Conservation (phyloP, 768 basidiomycete species). For the Psilocybe cubensis region DNA sequence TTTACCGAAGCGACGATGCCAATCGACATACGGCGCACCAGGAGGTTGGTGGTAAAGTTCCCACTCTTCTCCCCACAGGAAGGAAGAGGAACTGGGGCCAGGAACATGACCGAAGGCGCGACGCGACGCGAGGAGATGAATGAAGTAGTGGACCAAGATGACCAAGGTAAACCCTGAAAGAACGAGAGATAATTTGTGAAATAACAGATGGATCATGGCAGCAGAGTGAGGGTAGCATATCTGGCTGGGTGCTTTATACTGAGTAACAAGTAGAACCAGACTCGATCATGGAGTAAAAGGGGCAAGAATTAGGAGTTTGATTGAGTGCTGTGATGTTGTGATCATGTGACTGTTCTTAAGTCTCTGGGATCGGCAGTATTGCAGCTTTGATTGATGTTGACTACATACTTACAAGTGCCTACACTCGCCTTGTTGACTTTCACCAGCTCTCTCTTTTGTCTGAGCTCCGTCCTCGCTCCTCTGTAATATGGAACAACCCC, state of each 20-base stretch:
- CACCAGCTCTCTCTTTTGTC: background rate
- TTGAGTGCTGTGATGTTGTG: background rate
- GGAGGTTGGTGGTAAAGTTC: constrained; percentile 55
- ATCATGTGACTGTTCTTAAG: constrained; percentile 1
- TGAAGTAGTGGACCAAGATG: constrained; percentile 33
- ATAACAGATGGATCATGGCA: constrained; percentile 27
- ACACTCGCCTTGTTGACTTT: background rate
- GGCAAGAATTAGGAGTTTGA: background rate
- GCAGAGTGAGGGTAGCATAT: background rate
- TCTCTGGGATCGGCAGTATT: background rate
- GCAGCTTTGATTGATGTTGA: background rate
- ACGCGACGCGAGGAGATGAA: constrained; percentile 36
- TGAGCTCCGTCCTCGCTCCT: background rate
- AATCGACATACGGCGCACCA: constrained; percentile 52
- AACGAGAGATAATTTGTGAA: constrained; percentile 29
- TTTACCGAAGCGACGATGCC: constrained; percentile 57
- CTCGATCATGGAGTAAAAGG: background rate
- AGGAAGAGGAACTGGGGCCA: constrained; percentile 51
- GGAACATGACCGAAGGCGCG: constrained; percentile 48
- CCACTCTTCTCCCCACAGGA: constrained; percentile 68
- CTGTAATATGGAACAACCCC: constrained; percentile 30
- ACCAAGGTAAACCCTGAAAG: constrained; percentile 31
- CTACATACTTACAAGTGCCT: background rate
- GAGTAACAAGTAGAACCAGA: background rate
- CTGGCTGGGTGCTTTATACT: background rate